phyloP scores from a whole-genome alignment of 1,284 basidiomycete genomes.

The Irpex sp. region DNA sequence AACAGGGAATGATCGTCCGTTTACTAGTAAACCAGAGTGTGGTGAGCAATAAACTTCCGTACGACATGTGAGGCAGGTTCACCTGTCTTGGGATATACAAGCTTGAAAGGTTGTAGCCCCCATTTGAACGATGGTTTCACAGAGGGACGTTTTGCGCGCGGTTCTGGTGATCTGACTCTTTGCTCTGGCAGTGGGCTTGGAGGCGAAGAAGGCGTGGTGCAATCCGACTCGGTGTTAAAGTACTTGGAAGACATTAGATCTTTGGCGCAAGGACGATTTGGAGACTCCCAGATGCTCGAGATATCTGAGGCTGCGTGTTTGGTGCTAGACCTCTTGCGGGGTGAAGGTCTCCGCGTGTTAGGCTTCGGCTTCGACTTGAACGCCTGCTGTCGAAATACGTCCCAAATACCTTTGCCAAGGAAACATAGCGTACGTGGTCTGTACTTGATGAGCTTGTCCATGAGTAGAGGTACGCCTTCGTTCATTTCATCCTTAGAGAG shows the following conservation, averaged over 20 bases:
- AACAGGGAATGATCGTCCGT: neutral
- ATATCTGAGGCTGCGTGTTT: neutral
- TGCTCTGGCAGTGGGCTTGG: neutral
- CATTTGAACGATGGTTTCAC: conserved; percentile 2
- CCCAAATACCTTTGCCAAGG: conserved; percentile 7
- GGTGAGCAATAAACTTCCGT: neutral
- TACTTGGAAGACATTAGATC: neutral
- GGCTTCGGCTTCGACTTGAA: neutral
- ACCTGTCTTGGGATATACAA: conserved; percentile 5
- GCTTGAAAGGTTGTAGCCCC: conserved; percentile 13
- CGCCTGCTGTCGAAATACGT: conserved; percentile 6
- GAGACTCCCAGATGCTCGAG: neutral
- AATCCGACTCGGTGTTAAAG: neutral
- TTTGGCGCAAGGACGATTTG: neutral
- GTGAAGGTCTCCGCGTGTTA: neutral
- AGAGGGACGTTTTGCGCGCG: neutral
- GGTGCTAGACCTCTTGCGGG: neutral
- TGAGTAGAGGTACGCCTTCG: conserved; percentile 5
- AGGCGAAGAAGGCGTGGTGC: neutral
- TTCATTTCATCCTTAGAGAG: conserved; percentile 10
- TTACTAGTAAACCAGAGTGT: neutral
- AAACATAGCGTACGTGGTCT: conserved; percentile 9
- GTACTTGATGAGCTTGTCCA: conserved; percentile 10
- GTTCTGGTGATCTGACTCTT: neutral
- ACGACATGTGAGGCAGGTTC: neutral